Evolutionary conservation across 1,139 yeast species (phyloP).

Genomic region (Ashbya aceris): DNA sequence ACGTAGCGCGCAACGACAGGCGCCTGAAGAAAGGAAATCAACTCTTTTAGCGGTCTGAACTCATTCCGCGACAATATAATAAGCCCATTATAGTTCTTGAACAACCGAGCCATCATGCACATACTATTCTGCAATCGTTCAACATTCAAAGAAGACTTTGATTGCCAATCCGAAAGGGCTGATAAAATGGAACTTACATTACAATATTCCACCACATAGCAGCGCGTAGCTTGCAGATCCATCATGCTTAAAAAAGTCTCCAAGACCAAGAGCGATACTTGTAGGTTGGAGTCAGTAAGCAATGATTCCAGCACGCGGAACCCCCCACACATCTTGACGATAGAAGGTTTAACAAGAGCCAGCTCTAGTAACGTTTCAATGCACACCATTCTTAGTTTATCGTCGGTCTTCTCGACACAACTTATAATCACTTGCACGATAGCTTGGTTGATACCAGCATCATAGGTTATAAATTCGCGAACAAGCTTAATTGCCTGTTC

Average conservation of each 20-base stretch:
- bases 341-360: constrained; percentile 50
- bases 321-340: constrained; percentile 58
- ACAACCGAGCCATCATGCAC: constrained; percentile 46
- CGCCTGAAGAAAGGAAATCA: constrained; percentile 54
- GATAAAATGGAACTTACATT: constrained; percentile 59
- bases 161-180: constrained; percentile 51
- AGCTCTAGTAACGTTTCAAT: constrained; percentile 69
- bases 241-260: constrained; percentile 50
- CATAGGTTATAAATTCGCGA: constrained; percentile 47
- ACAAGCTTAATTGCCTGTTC: constrained; percentile 71
- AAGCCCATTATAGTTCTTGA: constrained; percentile 74
- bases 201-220: constrained; percentile 45
- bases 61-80: constrained; percentile 53
- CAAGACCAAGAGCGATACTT: constrained; percentile 46
- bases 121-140: constrained; percentile 59
- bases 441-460: constrained; percentile 47
- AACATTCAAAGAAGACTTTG: constrained; percentile 37
- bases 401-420: constrained; percentile 55
- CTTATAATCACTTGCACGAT: constrained; percentile 65
- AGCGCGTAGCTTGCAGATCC: constrained; percentile 51
- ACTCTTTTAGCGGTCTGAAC: constrained; percentile 47
- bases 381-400: constrained; percentile 43
- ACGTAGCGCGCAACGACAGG: constrained; percentile 53
- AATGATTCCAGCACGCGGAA: constrained; percentile 49
- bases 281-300: constrained; percentile 47